These are phyloP conservation scores for Ophiostoma montium DNA, from an alignment of 2,329 filamentous ascomycete genomes.

Conservation along the genomic window DNA sequence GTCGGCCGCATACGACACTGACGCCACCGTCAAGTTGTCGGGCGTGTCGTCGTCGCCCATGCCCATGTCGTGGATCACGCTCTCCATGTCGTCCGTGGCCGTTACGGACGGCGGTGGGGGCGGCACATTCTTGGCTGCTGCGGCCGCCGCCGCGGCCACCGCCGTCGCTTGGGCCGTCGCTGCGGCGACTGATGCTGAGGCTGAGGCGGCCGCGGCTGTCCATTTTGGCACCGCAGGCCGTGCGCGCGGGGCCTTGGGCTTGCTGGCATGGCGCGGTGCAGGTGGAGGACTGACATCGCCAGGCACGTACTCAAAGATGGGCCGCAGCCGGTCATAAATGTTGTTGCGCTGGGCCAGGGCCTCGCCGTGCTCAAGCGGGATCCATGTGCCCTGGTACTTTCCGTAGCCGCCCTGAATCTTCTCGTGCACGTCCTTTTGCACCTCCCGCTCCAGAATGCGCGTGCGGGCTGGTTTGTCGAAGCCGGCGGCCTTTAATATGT, in stretches of 20 bases:
- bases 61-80: constrained; percentile 27
- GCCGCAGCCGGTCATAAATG: constrained; percentile 65
- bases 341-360: constrained; percentile 76
- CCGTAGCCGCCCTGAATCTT: constrained; percentile 98
- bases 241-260: constrained; percentile 61
- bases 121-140: constrained; percentile 17
- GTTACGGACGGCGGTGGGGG: neutral
- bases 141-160: constrained; percentile 17
- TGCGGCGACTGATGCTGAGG: neutral
- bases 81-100: constrained; percentile 48
- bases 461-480: constrained; percentile 96
- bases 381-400: constrained; percentile 98
- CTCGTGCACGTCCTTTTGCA: constrained; percentile 91
- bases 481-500: constrained; percentile 91
- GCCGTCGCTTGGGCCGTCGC: constrained; percentile 4
- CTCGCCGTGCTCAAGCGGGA: constrained; percentile 71
- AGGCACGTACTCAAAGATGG: constrained; percentile 80
- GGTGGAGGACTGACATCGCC: constrained; percentile 82
- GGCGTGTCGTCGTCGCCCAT: constrained; percentile 68
- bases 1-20: constrained; percentile 69
- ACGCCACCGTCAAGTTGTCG: constrained; percentile 70
- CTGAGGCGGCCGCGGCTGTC: constrained; percentile 17
- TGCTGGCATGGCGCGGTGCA: constrained; percentile 82
- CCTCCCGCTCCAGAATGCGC: constrained; percentile 86
- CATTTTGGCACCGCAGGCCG: constrained; percentile 49